These are phyloP conservation scores for Annulohypoxylon maeteangense DNA, from an alignment of 495 filamentous ascomycete genomes.

Conservation along the genomic window DNA sequence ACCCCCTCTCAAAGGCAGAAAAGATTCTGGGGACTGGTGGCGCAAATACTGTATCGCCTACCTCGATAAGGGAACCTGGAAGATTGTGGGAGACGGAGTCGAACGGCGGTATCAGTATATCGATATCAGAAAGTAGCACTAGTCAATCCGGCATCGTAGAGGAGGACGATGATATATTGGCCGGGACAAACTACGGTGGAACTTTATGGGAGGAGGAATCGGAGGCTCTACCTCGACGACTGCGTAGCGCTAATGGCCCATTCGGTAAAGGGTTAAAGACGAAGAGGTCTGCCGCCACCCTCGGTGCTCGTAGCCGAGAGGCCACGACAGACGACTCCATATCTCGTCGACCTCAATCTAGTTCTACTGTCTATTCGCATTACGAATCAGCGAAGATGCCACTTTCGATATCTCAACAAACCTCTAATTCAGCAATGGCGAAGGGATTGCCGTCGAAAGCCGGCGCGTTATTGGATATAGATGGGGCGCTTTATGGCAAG, in stretches of 20 bases:
- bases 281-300: constrained; percentile 38
- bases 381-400: constrained; percentile 64
- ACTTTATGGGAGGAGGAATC: constrained; percentile 60
- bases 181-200: constrained; percentile 34
- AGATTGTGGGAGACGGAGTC: constrained; percentile 58
- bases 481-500: constrained; percentile 40
- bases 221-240: constrained; percentile 54
- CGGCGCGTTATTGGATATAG: constrained; percentile 55
- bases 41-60: constrained; percentile 43
- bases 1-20: constrained; percentile 56
- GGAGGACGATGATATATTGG: constrained; percentile 25
- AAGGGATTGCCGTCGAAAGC: constrained; percentile 61
- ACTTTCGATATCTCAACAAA: constrained; percentile 65
- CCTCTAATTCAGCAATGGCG: constrained; percentile 64
- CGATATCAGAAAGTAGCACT: constrained; percentile 58
- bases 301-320: constrained; percentile 40
- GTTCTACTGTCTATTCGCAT: constrained; percentile 62
- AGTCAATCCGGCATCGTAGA: constrained; percentile 39
- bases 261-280: constrained; percentile 27
- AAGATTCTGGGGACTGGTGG: constrained; percentile 56
- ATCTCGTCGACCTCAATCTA: constrained; percentile 57
- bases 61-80: constrained; percentile 35
- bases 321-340: constrained; percentile 51
- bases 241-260: constrained; percentile 28
- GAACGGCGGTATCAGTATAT: constrained; percentile 60